Conservation (phyloP, 129 eudicot species). For the Rutidosis leptorrhynchoides region DNA sequence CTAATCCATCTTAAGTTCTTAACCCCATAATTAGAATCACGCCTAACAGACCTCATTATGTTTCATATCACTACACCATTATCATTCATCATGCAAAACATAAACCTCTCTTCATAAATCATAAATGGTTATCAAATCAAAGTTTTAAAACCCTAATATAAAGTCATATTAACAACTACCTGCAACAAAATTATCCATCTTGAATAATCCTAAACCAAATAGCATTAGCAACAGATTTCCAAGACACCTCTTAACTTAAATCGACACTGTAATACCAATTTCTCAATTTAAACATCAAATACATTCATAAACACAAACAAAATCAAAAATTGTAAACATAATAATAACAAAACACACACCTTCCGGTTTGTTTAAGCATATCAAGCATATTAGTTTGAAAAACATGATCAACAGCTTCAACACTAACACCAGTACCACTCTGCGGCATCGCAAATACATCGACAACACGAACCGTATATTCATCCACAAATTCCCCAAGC, state of each 20-base stretch:
- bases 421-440: slow-evolving; percentile 99
- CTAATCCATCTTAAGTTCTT: background rate
- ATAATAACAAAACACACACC: slow-evolving; percentile 33
- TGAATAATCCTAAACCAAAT: background rate
- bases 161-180: background rate
- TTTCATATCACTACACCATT: background rate
- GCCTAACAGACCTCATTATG: background rate
- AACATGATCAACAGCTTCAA: slow-evolving; percentile 97
- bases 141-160: background rate
- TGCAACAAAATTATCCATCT: slow-evolving; percentile 3
- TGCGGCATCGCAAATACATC: slow-evolving; percentile 99
- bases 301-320: background rate
- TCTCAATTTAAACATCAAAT: background rate
- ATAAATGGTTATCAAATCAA: background rate
- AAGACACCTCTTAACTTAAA: background rate
- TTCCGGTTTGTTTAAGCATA: slow-evolving; percentile 96
- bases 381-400: slow-evolving; percentile 97
- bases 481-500: slow-evolving; percentile 97
- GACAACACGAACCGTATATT: slow-evolving; percentile 88
- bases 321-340: slow-evolving; percentile 9
- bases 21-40: background rate
- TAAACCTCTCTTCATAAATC: background rate
- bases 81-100: slow-evolving; percentile 4
- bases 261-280: background rate
- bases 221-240: background rate